Evolutionary conservation across 106 monocot genomes (phyloP), one percentile per base, ranked within the genome.

Genomic region (Dendrobium chrysotoxum): DNA sequence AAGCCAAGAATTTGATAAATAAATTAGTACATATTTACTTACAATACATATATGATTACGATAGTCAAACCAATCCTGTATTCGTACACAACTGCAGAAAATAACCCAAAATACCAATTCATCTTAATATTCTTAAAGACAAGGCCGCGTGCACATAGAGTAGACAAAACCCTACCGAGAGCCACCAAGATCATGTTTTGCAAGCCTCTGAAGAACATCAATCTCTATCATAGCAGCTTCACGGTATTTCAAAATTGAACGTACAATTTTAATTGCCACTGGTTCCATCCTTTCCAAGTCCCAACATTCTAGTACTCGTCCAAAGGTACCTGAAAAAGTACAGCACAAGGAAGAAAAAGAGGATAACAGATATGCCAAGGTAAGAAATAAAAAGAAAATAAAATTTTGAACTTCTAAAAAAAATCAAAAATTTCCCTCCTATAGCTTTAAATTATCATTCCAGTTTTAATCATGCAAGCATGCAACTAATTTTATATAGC

Each of bases 1-100:
- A 72, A 83, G 18, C 72, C 53, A 83, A 83, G 13, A 42, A 64
- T 20, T 55, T n/a, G 55, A 31, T 35, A 28, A 23, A 46, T 54
- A 78, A 20, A 72, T 72, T 76, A 82, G 72, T 64, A 82, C 75
- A 72, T 58, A 83, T 82, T 85, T 92, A 98, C 97, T 98, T 92
- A 98, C 97, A 83, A 98, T 98, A 91, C 97, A 98, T 82, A 98
- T 91, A 91, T 98, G 97, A 88, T 94, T 98, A 86, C 92, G 97
- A 91, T 98, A 98, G 88, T 98, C 97, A 94, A 98, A 98, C 97
- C 97, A 98, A 89, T 94, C 92, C 88, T 92, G 92, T 77, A 98
- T 98, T 89, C 94, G 94, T 89, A 98, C 97, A 90, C 92, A 98
- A 80, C 97, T 98, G 92, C 92, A 98, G 82, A 61, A 58, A 85